Conservation (phyloP, 2,329 filamentous ascomycete species). For the Gnomoniopsis sp. region DNA sequence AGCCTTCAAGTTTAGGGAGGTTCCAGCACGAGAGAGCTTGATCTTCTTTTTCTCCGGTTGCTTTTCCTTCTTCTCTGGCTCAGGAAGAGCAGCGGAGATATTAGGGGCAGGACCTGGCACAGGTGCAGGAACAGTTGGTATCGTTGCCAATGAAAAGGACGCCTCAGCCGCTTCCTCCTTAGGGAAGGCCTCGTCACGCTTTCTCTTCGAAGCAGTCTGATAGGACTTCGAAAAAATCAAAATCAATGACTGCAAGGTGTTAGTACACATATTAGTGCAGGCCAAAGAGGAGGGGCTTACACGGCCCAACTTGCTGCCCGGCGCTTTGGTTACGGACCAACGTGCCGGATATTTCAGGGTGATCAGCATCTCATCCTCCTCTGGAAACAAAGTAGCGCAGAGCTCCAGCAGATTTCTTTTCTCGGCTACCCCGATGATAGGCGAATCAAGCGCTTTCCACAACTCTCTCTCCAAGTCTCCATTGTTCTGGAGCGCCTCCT, state of each 20-base stretch:
- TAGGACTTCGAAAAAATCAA: conserved; percentile 22
- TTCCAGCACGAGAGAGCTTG: conserved; percentile 18
- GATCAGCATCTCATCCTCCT: conserved; percentile 43
- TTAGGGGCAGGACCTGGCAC: not conserved
- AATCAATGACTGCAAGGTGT: conserved; percentile 13
- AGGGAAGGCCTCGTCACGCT: conserved; percentile 38
- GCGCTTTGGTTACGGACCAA: conserved; percentile 33
- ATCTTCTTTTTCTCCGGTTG: conserved; percentile 31
- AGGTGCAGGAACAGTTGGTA: not conserved
- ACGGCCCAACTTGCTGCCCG: conserved; percentile 3
- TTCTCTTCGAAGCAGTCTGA: conserved; percentile 34
- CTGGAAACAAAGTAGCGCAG: conserved; percentile 47
- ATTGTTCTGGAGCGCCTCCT: conserved; percentile 44
- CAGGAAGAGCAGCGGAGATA: conserved; percentile 18
- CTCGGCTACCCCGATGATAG: conserved; percentile 43
- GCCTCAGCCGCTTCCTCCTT: not conserved
- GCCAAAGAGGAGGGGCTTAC: not conserved
- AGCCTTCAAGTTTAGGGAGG: not conserved
- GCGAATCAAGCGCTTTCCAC: conserved; percentile 48
- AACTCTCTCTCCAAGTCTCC: conserved; percentile 40
- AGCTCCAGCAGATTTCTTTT: conserved; percentile 49
- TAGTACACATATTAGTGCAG: not conserved
- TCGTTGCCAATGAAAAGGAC: not conserved
- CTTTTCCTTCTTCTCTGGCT: conserved; percentile 21
- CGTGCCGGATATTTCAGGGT: conserved; percentile 44